Conservation (phyloP, 176 grass and related monocot genomes). For the Secale cereale region DNA sequence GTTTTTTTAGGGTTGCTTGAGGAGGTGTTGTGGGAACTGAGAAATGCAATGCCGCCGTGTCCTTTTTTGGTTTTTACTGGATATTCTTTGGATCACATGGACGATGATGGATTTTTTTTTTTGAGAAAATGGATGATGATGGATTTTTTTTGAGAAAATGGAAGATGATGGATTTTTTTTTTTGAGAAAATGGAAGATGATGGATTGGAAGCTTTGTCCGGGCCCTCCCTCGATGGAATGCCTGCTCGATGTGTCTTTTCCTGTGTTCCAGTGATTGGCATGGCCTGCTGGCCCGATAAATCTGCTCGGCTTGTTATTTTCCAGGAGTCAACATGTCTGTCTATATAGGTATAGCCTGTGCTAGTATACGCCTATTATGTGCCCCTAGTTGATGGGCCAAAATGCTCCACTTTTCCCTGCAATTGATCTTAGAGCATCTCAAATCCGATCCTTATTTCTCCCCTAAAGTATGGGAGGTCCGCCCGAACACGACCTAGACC, state of each 20-base stretch:
- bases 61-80: not conserved
- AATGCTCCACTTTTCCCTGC: too few species aligned
- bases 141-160: too few species aligned
- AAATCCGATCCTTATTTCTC: too few species aligned
- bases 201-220: not conserved
- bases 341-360: not conserved
- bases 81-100: not conserved
- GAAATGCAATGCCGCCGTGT: not conserved
- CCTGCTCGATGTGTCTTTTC: slow-evolving; percentile 43
- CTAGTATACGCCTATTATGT: not conserved
- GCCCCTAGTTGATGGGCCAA: too few species aligned
- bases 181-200: slow-evolving; percentile 20
- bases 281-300: not conserved
- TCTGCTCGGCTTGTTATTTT: slow-evolving; percentile 26
- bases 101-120: slow-evolving; percentile 9
- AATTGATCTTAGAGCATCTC: too few species aligned
- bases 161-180: too few species aligned
- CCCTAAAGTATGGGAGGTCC: too few species aligned
- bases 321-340: slow-evolving; percentile 30
- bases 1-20: not conserved
- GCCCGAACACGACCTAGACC: too few species aligned
- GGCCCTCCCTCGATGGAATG: not conserved
- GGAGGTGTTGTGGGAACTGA: not conserved
- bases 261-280: slow-evolving; percentile 19
- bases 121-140: too few species aligned